Percentiles rank a stretch among this genome's conserved stretches.
Evolutionary conservation across 2,329 filamentous ascomycete genomes (phyloP).

Genomic region (Torrubiellomyces zombiae): DNA sequence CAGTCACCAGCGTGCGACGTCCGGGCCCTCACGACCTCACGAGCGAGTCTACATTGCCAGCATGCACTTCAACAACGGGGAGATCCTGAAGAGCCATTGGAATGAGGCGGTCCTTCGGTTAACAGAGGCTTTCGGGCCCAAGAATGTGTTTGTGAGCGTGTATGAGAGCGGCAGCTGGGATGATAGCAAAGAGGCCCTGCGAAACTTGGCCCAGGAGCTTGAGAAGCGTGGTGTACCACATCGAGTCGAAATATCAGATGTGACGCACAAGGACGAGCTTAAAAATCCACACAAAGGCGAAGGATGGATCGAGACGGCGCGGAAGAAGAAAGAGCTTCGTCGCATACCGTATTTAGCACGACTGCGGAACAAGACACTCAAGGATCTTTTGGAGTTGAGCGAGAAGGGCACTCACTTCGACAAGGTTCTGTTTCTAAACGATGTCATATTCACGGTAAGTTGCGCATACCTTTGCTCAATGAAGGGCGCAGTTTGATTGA

Average conservation of each 20-base stretch:
- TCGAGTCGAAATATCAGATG: slow-evolving; percentile 38
- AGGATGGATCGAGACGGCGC: slow-evolving; percentile 48
- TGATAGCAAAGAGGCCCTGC: slow-evolving; percentile 45
- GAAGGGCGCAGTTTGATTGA: slow-evolving; percentile 6
- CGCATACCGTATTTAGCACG: slow-evolving; percentile 53
- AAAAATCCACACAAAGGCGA: slow-evolving; percentile 21
- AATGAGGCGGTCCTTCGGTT: slow-evolving; percentile 41
- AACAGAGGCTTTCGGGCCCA: slow-evolving; percentile 35
- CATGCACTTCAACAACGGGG: slow-evolving; percentile 52
- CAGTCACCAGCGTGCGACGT: slow-evolving; percentile 9
- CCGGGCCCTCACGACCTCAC: slow-evolving; percentile 10
- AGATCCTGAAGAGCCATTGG: slow-evolving; percentile 45
- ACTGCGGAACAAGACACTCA: slow-evolving; percentile 46
- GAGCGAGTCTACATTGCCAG: slow-evolving; percentile 48
- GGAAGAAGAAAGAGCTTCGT: slow-evolving; percentile 36
- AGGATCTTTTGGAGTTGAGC: slow-evolving; percentile 35
- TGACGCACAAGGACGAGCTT: slow-evolving; percentile 41
- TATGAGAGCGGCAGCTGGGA: slow-evolving; percentile 56
- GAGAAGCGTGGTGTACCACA: slow-evolving; percentile 33
- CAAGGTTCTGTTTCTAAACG: slow-evolving; percentile 44
- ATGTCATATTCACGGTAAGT: slow-evolving; percentile 41
- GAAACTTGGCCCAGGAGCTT: slow-evolving; percentile 36
- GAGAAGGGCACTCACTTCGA: slow-evolving; percentile 35
- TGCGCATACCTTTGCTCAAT: background rate
- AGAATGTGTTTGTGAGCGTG: slow-evolving; percentile 52